Evolutionary conservation across 2,329 filamentous ascomycete species (phyloP).

Genomic region (Monosporascus sp.): DNA sequence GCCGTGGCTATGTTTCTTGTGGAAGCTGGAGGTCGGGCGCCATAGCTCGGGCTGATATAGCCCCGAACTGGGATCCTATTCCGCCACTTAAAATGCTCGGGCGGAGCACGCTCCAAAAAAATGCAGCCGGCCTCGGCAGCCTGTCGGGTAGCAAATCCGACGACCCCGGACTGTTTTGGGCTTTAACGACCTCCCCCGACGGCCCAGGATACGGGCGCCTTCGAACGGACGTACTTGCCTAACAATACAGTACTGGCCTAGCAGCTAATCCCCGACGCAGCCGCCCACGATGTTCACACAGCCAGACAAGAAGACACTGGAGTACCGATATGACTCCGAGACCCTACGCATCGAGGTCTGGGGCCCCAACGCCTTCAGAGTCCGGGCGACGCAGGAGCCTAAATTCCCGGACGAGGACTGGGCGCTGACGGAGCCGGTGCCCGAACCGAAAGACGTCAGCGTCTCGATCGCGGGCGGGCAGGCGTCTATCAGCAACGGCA

Average conservation of each 20-base stretch:
- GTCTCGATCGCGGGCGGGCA: conserved; percentile 27
- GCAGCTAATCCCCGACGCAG: not conserved
- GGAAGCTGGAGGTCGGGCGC: too few relatives aligned
- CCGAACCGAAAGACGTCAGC: conserved; percentile 8
- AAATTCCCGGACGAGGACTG: conserved; percentile 33
- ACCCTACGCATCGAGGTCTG: conserved; percentile 43
- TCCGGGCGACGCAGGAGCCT: conserved; percentile 38
- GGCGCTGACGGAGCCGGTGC: conserved; percentile 31
- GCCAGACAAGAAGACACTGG: conserved; percentile 3
- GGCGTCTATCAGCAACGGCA: conserved; percentile 39
- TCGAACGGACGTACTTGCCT: too few relatives aligned
- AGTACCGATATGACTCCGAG: conserved; percentile 36
- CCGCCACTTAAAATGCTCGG: not conserved
- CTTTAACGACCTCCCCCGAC: not conserved
- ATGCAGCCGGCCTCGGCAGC: not conserved
- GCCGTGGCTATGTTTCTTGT: too few relatives aligned
- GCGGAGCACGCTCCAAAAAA: not conserved
- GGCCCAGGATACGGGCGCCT: not conserved
- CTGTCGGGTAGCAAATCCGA: not conserved
- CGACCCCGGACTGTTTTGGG: not conserved
- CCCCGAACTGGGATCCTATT: not conserved
- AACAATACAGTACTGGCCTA: not conserved
- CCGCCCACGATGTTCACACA: conserved; percentile 6
- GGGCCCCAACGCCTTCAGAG: conserved; percentile 41
- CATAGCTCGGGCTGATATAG: too few relatives aligned